phyloP scores from a whole-genome alignment of 768 basidiomycete species.

The Melanogaster broomeanus region DNA sequence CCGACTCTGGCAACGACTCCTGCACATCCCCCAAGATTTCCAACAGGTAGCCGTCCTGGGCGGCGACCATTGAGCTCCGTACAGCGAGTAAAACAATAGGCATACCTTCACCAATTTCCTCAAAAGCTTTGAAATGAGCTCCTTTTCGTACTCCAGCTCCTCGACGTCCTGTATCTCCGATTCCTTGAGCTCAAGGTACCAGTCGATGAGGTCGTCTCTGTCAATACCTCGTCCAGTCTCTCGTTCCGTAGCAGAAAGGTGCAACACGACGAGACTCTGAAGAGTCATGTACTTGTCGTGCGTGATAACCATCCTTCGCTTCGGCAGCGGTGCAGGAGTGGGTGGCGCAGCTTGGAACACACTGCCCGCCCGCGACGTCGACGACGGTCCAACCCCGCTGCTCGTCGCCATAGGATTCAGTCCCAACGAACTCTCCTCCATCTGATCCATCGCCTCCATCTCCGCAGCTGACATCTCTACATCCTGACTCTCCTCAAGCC shows the following conservation, averaged over 20 bases:
- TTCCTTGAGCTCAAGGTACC: constrained; percentile 94
- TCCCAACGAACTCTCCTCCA: constrained; percentile 49
- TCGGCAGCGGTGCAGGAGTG: constrained; percentile 48
- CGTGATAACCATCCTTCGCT: constrained; percentile 86
- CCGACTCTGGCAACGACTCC: constrained; percentile 67
- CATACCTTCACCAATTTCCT: constrained; percentile 87
- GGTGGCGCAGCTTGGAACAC: constrained; percentile 30
- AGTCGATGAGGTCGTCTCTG: constrained; percentile 90
- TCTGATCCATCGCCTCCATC: constrained; percentile 52
- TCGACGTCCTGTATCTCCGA: constrained; percentile 80
- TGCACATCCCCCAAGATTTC: constrained; percentile 84
- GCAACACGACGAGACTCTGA: constrained; percentile 85
- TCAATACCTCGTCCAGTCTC: constrained; percentile 78
- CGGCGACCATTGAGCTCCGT: not conserved
- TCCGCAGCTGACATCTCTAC: constrained; percentile 67
- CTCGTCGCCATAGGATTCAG: constrained; percentile 39
- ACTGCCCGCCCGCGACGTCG: constrained; percentile 33
- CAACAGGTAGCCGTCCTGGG: constrained; percentile 81
- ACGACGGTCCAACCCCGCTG: constrained; percentile 32
- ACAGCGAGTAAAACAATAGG: constrained; percentile 14
- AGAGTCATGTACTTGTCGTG: constrained; percentile 94
- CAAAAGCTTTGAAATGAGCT: constrained; percentile 87
- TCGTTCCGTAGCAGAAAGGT: constrained; percentile 75
- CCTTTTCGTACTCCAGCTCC: constrained; percentile 87
- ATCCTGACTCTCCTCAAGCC: constrained; percentile 55